Base-by-base conservation (phyloP, 1,284 basidiomycete species). In the Ustilago cynodontis region DNA sequence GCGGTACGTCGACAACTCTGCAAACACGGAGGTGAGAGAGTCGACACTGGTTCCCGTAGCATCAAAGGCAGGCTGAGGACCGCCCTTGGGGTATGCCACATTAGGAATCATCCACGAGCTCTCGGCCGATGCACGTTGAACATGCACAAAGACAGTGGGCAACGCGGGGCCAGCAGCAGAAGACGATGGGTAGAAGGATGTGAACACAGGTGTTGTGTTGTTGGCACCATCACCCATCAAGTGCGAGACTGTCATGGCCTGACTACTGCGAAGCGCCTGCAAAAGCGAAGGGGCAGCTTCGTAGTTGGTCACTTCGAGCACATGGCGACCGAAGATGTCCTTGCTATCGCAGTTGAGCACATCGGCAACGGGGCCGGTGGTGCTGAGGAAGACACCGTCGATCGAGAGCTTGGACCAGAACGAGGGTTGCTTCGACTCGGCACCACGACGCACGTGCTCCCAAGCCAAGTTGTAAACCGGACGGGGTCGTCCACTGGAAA, bases 321-420 rank as follows among this genome's bases (percentile, higher is more conserved):
- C 20, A 31, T 82, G 77, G 8, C 68, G 71, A 3, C 82, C 81
- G 49, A 74, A 71, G 54, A 83, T 55, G 35, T 74, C 74, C 58
- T 55, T 62, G 54, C 51, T 41, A 45, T 80, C 70, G 62, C 74
- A 66, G 8, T 75, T 74, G 43, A 81, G 63, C 50, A 81, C 76
- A 39, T 77, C 76, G 2, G 67, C 59, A 18, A 71, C 51, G 29
- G 72, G 60, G 18, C 77, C 78, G 1, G 81, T 80, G 9, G 71
- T 65, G 51, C 64, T 79, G 41, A 84, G 72, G 43, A 81, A 64
- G 43, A 84, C 59, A 22, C 82, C 82, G 26, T 82, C 79, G 54
- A 69, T 70, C 39, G 79, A 81, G 13, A 81, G 59, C 73, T 81
- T 82, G 41, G 72, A 54, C 82, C 82, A 84, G 74, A 84, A 82